A percentile compares a stretch with the other conserved stretches of the same genome.
Conservation (phyloP, 2,329 filamentous ascomycete genomes). For the Parafenestella ontariensis region DNA sequence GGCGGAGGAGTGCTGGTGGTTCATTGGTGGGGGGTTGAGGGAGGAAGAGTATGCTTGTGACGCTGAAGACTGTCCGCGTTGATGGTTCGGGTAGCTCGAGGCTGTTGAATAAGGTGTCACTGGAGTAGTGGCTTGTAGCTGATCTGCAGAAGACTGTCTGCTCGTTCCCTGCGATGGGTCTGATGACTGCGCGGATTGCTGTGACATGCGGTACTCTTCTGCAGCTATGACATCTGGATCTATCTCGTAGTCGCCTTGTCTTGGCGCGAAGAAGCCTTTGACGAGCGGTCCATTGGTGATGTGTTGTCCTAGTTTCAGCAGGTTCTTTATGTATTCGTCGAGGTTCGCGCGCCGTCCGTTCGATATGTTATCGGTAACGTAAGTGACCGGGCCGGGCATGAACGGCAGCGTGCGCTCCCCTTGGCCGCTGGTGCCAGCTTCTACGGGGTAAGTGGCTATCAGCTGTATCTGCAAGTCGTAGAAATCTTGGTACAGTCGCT, state of each 20-base stretch:
- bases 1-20: constrained; percentile 46
- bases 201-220: constrained; percentile 78
- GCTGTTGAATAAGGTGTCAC: constrained; percentile 45
- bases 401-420: constrained; percentile 85
- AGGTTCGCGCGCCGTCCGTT: constrained; percentile 91
- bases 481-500: constrained; percentile 96
- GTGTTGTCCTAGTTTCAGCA: constrained; percentile 81
- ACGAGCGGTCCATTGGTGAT: constrained; percentile 86
- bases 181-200: constrained; percentile 53
- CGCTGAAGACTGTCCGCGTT: constrained; percentile 48
- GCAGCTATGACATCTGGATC: constrained; percentile 69
- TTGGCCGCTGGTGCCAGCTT: constrained; percentile 82
- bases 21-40: constrained; percentile 46
- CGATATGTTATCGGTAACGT: constrained; percentile 97
- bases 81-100: constrained; percentile 51
- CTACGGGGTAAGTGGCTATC: constrained; percentile 86
- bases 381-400: constrained; percentile 97
- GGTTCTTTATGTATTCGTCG: constrained; percentile 93
- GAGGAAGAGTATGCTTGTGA: constrained; percentile 39
- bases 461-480: constrained; percentile 98
- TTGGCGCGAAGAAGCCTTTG: constrained; percentile 87
- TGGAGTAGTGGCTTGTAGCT: constrained; percentile 46
- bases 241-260: constrained; percentile 92
- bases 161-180: constrained; percentile 45
- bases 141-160: constrained; percentile 49